phyloP scores from a whole-genome alignment of 169 alveolate species.

The Babesia bigemina region DNA sequence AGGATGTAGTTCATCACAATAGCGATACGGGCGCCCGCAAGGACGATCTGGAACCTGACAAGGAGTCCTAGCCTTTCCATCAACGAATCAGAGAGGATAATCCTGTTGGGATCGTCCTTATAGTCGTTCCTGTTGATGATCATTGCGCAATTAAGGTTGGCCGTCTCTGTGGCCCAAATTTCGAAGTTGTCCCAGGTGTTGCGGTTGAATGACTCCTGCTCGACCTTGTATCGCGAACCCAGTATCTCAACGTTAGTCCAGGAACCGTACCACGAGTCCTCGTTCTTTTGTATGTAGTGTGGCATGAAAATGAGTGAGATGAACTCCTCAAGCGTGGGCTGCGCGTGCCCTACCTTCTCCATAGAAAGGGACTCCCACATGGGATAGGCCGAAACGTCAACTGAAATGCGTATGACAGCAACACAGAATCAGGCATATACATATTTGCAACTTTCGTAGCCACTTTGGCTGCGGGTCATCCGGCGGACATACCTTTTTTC shows the following conservation, averaged over 20 bases:
- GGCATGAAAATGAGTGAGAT: slow-evolving; percentile 62
- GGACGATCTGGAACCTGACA: slow-evolving; percentile 74
- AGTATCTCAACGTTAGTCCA: slow-evolving; percentile 85
- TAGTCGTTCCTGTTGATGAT: slow-evolving; percentile 63
- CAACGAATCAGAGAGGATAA: slow-evolving; percentile 70
- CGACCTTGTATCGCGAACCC: slow-evolving; percentile 76
- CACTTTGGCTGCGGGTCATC: not conserved
- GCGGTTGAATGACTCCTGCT: slow-evolving; percentile 75
- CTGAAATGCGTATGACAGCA: slow-evolving; percentile 16
- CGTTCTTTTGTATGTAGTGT: slow-evolving; percentile 59
- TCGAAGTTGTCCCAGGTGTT: slow-evolving; percentile 69
- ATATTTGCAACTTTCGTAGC: not conserved
- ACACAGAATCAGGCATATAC: no score
- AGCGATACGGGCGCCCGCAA: slow-evolving; percentile 85
- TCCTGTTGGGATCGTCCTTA: slow-evolving; percentile 36
- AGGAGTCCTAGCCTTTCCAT: slow-evolving; percentile 58
- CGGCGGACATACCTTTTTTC: slow-evolving; percentile 31
- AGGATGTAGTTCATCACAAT: slow-evolving; percentile 79
- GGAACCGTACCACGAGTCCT: slow-evolving; percentile 85
- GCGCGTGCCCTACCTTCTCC: slow-evolving; percentile 33
- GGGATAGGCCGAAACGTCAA: slow-evolving; percentile 55
- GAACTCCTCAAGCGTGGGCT: slow-evolving; percentile 49
- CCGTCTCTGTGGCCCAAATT: slow-evolving; percentile 81
- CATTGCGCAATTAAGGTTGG: slow-evolving; percentile 67
- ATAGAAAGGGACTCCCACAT: slow-evolving; percentile 45